Evolutionary conservation across 495 filamentous ascomycete species (phyloP).

Genomic region (Penicillium waksmanii): DNA sequence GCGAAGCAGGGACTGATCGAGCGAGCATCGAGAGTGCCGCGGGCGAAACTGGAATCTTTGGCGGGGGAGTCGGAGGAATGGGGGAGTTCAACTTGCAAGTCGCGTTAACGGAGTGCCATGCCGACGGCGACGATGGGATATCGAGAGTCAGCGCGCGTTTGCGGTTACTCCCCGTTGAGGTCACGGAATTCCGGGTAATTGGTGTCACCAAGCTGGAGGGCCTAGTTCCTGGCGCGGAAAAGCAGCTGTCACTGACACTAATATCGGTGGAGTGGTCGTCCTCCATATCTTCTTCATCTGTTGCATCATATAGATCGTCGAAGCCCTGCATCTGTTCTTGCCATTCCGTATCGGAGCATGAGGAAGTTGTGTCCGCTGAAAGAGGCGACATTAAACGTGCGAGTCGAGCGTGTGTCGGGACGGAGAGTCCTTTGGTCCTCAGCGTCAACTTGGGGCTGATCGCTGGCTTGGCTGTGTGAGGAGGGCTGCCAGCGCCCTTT

Average conservation of each 20-base stretch:
- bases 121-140: conserved; percentile 65
- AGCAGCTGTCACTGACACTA: conserved; percentile 44
- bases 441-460: conserved; percentile 43
- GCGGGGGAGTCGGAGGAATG: conserved; percentile 74
- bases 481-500: conserved; percentile 15
- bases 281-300: conserved; percentile 61
- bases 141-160: conserved; percentile 67
- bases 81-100: conserved; percentile 60
- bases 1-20: conserved; percentile 69
- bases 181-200: conserved; percentile 42
- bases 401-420: conserved; percentile 32
- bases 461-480: conserved; percentile 11
- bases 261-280: conserved; percentile 44
- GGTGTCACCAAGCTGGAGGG: conserved; percentile 45
- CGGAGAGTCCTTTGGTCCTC: conserved; percentile 39
- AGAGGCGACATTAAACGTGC: conserved; percentile 41
- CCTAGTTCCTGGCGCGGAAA: conserved; percentile 46
- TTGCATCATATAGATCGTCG: conserved; percentile 85
- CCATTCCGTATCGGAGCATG: conserved; percentile 52
- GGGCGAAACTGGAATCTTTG: conserved; percentile 77
- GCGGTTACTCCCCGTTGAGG: conserved; percentile 42
- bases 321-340: conserved; percentile 58
- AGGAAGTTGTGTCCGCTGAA: conserved; percentile 42
- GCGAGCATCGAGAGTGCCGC: conserved; percentile 69
- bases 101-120: conserved; percentile 57